Evolutionary conservation across 345 rosid species (phyloP).

Genomic region (Pugionium cornutum): DNA sequence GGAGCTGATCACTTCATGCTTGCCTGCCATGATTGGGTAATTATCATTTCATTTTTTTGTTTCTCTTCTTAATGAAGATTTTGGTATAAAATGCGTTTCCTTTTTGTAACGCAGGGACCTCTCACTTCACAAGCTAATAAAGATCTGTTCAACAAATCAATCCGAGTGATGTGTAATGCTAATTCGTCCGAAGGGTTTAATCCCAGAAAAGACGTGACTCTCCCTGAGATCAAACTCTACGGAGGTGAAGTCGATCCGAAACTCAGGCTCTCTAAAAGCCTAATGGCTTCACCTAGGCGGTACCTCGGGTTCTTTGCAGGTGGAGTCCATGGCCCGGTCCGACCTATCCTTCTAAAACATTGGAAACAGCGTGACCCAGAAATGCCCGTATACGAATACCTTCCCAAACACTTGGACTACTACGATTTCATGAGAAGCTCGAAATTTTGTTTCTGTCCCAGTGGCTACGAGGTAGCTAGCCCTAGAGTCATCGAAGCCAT

Average conservation of each 20-base stretch:
- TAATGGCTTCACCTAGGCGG: conserved; percentile 44
- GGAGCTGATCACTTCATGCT: conserved; percentile 95
- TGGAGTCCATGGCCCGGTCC: conserved; percentile 73
- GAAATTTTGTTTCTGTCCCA: conserved; percentile 86
- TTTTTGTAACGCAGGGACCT: conserved; percentile 60
- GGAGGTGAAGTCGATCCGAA: conserved; percentile 51
- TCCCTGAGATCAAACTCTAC: conserved; percentile 70
- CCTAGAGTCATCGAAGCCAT: conserved; percentile 88
- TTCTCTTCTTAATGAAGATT: not conserved
- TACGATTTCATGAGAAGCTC: conserved; percentile 69
- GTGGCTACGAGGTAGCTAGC: conserved; percentile 93
- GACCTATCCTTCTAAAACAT: conserved; percentile 59
- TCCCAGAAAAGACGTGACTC: conserved; percentile 69
- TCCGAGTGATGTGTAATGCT: conserved; percentile 89
- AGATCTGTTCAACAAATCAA: conserved; percentile 60
- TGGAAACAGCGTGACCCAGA: conserved; percentile 74
- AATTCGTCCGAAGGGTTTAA: conserved; percentile 89
- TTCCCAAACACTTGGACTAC: conserved; percentile 63
- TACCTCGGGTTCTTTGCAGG: conserved; percentile 82
- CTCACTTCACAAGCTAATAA: conserved; percentile 55
- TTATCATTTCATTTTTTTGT: not conserved
- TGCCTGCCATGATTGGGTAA: conserved; percentile 89
- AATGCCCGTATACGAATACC: conserved; percentile 63
- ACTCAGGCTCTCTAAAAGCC: conserved; percentile 49
- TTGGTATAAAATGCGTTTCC: not conserved